phyloP scores from a whole-genome alignment of 2,329 filamentous ascomycete genomes.

The Periconia sp. region DNA sequence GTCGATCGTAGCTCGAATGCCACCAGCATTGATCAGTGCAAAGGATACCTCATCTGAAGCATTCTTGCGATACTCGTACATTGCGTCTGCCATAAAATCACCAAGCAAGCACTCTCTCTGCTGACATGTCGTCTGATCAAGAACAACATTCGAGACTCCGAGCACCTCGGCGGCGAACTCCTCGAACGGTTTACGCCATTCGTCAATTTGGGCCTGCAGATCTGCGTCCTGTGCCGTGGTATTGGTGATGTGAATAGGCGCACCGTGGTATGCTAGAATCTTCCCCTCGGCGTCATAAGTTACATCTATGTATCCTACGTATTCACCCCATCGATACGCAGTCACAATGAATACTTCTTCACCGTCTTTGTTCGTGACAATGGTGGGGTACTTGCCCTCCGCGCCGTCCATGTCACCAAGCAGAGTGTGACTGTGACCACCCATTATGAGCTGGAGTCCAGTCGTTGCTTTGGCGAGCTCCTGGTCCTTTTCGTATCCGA shows the following conservation, averaged over 20 bases:
- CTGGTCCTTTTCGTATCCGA: slow-evolving; percentile 69
- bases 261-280: slow-evolving; percentile 67
- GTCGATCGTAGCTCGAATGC: slow-evolving; percentile 69
- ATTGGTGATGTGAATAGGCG: slow-evolving; percentile 69
- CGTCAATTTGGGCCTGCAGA: slow-evolving; percentile 64
- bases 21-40: slow-evolving; percentile 68
- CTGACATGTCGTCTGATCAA: slow-evolving; percentile 67
- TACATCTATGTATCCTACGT: slow-evolving; percentile 71
- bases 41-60: slow-evolving; percentile 57
- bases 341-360: slow-evolving; percentile 74
- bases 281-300: slow-evolving; percentile 67
- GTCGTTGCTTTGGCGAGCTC: slow-evolving; percentile 65
- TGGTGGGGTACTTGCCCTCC: slow-evolving; percentile 68
- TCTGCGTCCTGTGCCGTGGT: slow-evolving; percentile 61
- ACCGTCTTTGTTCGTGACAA: slow-evolving; percentile 64
- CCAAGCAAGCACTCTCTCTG: slow-evolving; percentile 60
- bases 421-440: slow-evolving; percentile 64
- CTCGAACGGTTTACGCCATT: slow-evolving; percentile 67
- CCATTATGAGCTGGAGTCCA: slow-evolving; percentile 72
- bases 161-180: slow-evolving; percentile 64
- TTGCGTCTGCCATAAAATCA: slow-evolving; percentile 58
- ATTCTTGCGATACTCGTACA: slow-evolving; percentile 65
- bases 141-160: slow-evolving; percentile 59
- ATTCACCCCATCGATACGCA: slow-evolving; percentile 72
- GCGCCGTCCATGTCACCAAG: slow-evolving; percentile 66